phyloP scores from a whole-genome alignment of 192 early-diverging fungal species.

The Podochytrium sp. region DNA sequence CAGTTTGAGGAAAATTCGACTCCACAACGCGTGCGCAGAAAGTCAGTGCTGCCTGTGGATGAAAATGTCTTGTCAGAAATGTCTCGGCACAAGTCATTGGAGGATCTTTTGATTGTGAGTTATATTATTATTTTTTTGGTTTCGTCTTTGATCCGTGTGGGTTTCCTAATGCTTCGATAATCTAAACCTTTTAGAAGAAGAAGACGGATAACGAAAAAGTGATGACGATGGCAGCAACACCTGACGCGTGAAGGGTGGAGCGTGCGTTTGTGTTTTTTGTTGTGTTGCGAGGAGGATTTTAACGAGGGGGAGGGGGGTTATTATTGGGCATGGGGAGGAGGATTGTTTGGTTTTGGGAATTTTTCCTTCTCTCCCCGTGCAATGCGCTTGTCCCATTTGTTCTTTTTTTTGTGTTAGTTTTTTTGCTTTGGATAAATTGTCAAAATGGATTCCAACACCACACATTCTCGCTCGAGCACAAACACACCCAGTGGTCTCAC shows the following conservation, averaged over 20 bases:
- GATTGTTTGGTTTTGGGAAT: not conserved
- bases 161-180: not conserved
- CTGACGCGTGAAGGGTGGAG: not conserved
- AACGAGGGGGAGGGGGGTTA: not conserved
- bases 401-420: not conserved
- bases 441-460: too few species aligned
- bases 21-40: slow-evolving; percentile 61
- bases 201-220: not conserved
- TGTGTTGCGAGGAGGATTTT: not conserved
- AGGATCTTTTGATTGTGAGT: slow-evolving; percentile 47
- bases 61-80: slow-evolving; percentile 63
- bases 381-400: not conserved
- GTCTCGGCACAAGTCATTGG: slow-evolving; percentile 60
- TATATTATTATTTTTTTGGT: not conserved
- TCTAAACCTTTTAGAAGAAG: not conserved
- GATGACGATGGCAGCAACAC: not conserved
- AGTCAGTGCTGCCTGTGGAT: slow-evolving; percentile 71
- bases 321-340: not conserved
- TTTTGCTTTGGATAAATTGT: too few species aligned
- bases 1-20: slow-evolving; percentile 59
- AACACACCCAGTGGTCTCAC: too few species aligned
- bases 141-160: not conserved
- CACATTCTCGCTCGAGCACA: too few species aligned
- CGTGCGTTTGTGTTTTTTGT: not conserved
- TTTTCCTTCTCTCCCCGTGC: not conserved